Evolutionary conservation across 2,329 filamentous ascomycete genomes (phyloP).

Genomic region (Seiridium cupressi): DNA sequence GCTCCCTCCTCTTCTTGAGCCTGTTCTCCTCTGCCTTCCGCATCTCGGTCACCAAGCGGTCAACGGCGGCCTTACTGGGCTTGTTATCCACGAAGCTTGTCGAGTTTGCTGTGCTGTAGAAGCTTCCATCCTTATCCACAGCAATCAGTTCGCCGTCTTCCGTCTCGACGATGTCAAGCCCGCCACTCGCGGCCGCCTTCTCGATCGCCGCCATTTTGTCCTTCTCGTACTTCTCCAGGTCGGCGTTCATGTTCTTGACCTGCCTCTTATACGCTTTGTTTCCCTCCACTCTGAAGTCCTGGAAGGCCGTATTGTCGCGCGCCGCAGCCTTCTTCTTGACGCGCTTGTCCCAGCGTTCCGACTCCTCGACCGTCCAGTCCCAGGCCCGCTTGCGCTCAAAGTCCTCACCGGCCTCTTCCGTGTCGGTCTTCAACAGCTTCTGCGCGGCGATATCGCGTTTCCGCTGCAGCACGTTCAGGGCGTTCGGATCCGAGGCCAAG

Average conservation of each 20-base stretch:
- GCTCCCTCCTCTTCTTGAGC: constrained; percentile 81
- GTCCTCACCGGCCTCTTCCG: constrained; percentile 80
- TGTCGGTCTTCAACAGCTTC: constrained; percentile 90
- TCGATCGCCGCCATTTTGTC: constrained; percentile 85
- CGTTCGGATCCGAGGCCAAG: constrained; percentile 71
- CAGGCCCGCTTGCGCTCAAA: constrained; percentile 97
- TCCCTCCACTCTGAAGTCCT: constrained; percentile 83
- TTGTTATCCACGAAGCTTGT: constrained; percentile 80
- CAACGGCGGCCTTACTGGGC: constrained; percentile 82
- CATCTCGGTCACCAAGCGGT: constrained; percentile 82
- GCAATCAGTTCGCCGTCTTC: constrained; percentile 92
- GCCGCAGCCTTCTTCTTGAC: constrained; percentile 81
- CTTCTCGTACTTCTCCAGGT: constrained; percentile 81
- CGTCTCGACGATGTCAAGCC: constrained; percentile 92
- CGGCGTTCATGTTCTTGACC: constrained; percentile 67
- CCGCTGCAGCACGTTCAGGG: constrained; percentile 76
- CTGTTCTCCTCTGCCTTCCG: constrained; percentile 84
- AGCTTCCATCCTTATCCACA: constrained; percentile 85
- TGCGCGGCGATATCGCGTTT: constrained; percentile 86
- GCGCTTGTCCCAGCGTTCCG: constrained; percentile 89
- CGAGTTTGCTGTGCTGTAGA: constrained; percentile 86
- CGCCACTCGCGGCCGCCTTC: constrained; percentile 78
- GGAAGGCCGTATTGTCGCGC: constrained; percentile 83
- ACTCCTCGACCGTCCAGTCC: constrained; percentile 98
- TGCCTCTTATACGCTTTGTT: constrained; percentile 94